A percentile compares a stretch with the other conserved stretches of the same genome.
Conservation (phyloP, 257 asterid species). For the Solanum virginianum region DNA sequence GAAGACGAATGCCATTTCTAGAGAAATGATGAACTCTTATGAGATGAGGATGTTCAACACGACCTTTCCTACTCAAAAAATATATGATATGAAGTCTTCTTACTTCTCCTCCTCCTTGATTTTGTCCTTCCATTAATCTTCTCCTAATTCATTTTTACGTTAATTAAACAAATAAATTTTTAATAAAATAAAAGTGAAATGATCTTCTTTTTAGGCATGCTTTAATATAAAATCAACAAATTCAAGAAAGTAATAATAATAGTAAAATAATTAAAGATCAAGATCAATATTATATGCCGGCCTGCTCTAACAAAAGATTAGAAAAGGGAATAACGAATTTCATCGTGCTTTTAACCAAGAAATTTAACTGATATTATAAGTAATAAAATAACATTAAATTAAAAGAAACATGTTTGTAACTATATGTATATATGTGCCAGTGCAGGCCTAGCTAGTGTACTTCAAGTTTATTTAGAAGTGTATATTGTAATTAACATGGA, state of each 20-base stretch:
- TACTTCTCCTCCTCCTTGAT: slow-evolving; percentile 49
- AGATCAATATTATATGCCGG: slow-evolving; percentile 49
- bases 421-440: neutral
- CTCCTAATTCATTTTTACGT: slow-evolving; percentile 10
- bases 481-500: neutral
- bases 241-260: neutral
- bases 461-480: neutral
- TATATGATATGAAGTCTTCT: slow-evolving; percentile 72
- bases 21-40: slow-evolving; percentile 66
- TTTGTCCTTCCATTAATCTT: slow-evolving; percentile 46
- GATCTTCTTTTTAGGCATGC: slow-evolving; percentile 34
- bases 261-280: slow-evolving; percentile 5
- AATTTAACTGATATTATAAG: neutral
- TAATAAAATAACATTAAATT: neutral
- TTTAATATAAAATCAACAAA: slow-evolving; percentile 1
- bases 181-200: neutral
- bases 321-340: neutral
- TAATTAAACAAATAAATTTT: slow-evolving; percentile 11
- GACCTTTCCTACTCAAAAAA: slow-evolving; percentile 69
- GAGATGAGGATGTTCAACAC: slow-evolving; percentile 82
- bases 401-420: slow-evolving; percentile 8
- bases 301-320: slow-evolving; percentile 21
- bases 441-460: slow-evolving; percentile 34
- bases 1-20: slow-evolving; percentile 56
- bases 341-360: slow-evolving; percentile 13